Conservation (phyloP, 2,329 filamentous ascomycete species). For the Colletotrichum orchidophilum region DNA sequence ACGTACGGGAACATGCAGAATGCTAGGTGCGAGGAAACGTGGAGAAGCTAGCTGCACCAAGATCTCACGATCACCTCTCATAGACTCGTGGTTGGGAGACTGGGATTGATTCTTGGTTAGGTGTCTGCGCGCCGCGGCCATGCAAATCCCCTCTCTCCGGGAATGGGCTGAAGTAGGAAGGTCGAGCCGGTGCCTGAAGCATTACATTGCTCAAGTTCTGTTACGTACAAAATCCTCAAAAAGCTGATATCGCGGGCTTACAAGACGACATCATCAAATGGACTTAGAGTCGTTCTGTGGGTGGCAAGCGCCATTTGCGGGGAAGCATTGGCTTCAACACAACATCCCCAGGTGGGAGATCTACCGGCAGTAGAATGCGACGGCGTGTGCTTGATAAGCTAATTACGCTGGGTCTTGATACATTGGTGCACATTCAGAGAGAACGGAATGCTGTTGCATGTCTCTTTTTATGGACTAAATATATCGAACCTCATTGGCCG, state of each 20-base stretch:
- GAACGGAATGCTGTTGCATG: background rate
- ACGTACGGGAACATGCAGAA: too few species aligned
- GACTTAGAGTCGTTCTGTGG: background rate
- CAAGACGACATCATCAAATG: background rate
- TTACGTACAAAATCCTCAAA: background rate
- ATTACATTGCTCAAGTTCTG: background rate
- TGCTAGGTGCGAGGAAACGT: too few species aligned
- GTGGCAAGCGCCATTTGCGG: slow-evolving; percentile 18
- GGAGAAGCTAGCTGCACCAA: too few species aligned
- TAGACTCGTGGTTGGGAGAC: background rate
- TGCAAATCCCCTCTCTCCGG: background rate
- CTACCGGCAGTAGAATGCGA: background rate
- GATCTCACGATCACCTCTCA: too few species aligned
- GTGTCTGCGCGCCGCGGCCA: too few species aligned
- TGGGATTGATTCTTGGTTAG: background rate
- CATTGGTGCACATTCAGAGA: background rate
- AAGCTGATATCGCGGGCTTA: background rate
- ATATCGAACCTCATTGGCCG: background rate
- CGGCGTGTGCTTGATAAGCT: background rate
- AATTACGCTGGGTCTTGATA: background rate
- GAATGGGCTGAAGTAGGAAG: background rate
- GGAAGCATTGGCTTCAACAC: background rate
- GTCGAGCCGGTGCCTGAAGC: too few species aligned
- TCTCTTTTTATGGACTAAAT: background rate
- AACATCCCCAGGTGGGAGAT: background rate